Evolutionary conservation across 306 rosid species (phyloP), one percentile per base, ranked within the genome.

Genomic region (Styphnolobium japonicum): DNA sequence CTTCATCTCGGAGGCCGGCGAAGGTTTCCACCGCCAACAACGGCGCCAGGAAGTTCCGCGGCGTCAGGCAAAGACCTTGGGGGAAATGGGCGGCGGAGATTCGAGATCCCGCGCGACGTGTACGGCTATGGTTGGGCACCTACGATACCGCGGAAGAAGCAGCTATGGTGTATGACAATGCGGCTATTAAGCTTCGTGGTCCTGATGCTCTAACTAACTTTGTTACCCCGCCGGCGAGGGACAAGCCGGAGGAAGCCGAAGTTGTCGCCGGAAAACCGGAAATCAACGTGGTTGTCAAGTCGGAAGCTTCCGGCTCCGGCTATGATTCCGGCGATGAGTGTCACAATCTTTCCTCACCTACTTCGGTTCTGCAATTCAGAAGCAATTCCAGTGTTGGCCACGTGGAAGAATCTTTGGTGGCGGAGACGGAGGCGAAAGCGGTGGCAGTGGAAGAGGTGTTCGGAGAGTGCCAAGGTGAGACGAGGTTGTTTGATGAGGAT

Each of bases 11-110:
- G 25, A 37, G 81, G 8, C 80, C 65, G 3, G 9, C 19, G 45
- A 89, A 87, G n/a, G n/a, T n/a, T n/a, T n/a, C n/a, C 22, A 66
- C 75, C 6, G n/a, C 36, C 0, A 46, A 46, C 52, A 78, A 55
- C 27, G 82, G 69, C n/a, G 34, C 0, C 31, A 86, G 60, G 73
- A 94, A 94, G 85, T 94, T 82, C 63, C 89, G 98, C 0, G 98
- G 98, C 0, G 98, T 94, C 2, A 79, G 98, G 2, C 94, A 92
- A 31, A 66, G 94, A 16, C 94, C 92, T 0, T 94, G 97, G 98
- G 98, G 98, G 0, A 89, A 88, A 69, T 94, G 94, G 94, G 94
- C 98, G 0, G 98, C 97, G 0, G 98, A 94, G 93, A 94, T 94
- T 45, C 73, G 98, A 61, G 96, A 92, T 82, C 94, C 97, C 0